Evolutionary conservation across 805 yeast genomes (phyloP), one percentile per base, ranked within the genome.

Genomic region (Saccharomycopsis oosterbeekiorum): DNA sequence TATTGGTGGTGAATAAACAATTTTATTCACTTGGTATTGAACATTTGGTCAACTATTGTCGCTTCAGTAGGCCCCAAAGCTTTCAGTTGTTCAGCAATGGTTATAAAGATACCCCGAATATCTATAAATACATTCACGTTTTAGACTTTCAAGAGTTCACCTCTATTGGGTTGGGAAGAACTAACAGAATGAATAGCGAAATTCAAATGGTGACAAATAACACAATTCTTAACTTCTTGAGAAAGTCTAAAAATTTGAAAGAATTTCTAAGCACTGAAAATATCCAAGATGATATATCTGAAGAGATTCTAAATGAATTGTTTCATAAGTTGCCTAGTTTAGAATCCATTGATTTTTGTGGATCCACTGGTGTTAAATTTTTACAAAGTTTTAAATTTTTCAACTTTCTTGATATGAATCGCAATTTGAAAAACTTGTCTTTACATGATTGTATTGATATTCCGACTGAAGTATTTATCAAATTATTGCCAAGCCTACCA

Each of bases 91-190:
- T 63, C 57, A 29, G 14, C 3, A 21, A 34, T 53, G 40, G 24
- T 3, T 53, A 53, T 15, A 34, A 53, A 11, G 26, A 17, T 34
- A 36, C 2, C 19, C 17, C 41, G 5, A n/a, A 54, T 36, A 26
- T 62, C 21, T 60, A 56, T 50, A 57, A 40, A 34, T 58, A 50
- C 57, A 55, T 63, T 41, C 84, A 84, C 67, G 84, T 85, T 59
- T 80, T 92, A 67, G 97, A 91, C 74, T 92, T 91, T 68, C 88
- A 88, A 68, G 93, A 88, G 67, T 86, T 91, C 72, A 90, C 97
- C 1, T 85, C 93, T 0, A 84, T 92, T 57, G 97, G 97, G 0
- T 77, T 91, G 56, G 97, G 97, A 1, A 78, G 97, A 65, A 88
- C 97, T 0, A 89, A 88, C 11, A 80, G 86, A 67, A 91, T 91